Base-by-base conservation (phyloP, 352 stramenopile genomes). In the Globisporangium canariense region DNA sequence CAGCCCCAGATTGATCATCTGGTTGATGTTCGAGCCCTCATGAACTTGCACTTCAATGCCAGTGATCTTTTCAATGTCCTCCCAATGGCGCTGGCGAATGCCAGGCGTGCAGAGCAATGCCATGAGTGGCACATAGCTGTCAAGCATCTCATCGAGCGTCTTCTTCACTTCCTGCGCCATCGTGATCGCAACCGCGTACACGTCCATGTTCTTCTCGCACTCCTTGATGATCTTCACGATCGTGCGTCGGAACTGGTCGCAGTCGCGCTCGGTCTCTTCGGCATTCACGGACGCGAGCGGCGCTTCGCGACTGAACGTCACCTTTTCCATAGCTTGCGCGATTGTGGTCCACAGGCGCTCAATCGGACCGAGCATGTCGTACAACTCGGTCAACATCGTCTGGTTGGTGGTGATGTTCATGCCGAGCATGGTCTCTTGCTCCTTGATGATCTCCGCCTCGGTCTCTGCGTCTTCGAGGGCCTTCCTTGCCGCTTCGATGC, bases 41-140 rank as follows among this genome's bases (percentile, higher is more conserved):
- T 94, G 87, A 14, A 94, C 83, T 20, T 90, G 79, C 3, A 98
- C 90, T 28, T 94, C 81, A 50, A 97, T 83, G 8, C 83, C 79
- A 0, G 91, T 97, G 49, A 96, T 86, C 8, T 70, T 73, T 40
- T 97, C 84, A 22, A 98, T 98, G 55, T 97, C 86, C 61, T 97
- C 74, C 94, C 94, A 98, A 69, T 98, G 94, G 9, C 94, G 80
- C 3, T 96, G 76, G 13, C 86, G 88, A 62, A 98, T 91, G 0
- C 92, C 94, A 13, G 91, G 93, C n/a, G 90, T 96, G 55, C 93
- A 98, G 18, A 98, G 73, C 14, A 98, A 68, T 20, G 89, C 74
- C 86, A 98, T 98, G 22, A 98, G 75, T 10, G 94, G 93, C 34
- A 97, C 82, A 63, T 97, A 82, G 58, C 92, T 89, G 45, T 97